Conservation (phyloP, 2,329 filamentous ascomycete species). For the Xenoacremonium recifei region DNA sequence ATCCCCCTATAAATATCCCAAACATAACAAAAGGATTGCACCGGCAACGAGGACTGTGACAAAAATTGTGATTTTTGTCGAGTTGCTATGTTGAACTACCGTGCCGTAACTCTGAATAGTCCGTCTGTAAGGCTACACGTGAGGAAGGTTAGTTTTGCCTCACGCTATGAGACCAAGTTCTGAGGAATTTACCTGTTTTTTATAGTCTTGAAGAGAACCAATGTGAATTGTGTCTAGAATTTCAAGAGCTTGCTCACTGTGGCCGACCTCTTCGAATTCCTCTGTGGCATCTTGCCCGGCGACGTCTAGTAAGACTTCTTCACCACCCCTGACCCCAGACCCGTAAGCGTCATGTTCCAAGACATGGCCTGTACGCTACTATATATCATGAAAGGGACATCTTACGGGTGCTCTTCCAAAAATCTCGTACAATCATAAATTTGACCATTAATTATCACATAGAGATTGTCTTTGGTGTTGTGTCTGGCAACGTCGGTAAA, state of each 20-base stretch:
- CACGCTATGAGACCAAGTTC: too few relatives aligned
- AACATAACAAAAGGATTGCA: too few relatives aligned
- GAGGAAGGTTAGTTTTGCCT: too few relatives aligned
- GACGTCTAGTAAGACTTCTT: background rate
- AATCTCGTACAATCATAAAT: background rate
- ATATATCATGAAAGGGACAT: background rate
- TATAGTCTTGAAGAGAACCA: too few relatives aligned
- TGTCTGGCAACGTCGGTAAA: background rate
- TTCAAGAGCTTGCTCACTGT: background rate
- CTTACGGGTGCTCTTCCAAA: background rate
- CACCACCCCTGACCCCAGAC: background rate
- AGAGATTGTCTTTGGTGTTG: background rate
- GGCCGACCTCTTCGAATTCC: background rate
- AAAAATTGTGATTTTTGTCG: too few relatives aligned
- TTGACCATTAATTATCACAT: background rate
- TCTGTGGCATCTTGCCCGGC: background rate
- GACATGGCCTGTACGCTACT: conserved; percentile 11
- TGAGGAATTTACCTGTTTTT: too few relatives aligned
- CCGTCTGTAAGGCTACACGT: too few relatives aligned
- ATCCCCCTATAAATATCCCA: too few relatives aligned
- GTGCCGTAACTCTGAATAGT: too few relatives aligned
- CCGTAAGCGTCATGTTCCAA: conserved; percentile 14
- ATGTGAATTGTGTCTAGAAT: too few relatives aligned
- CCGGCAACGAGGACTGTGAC: too few relatives aligned
- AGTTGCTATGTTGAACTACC: too few relatives aligned